Base-by-base conservation (phyloP, 2,329 filamentous ascomycete species). In the Ascochyta koolunga region DNA sequence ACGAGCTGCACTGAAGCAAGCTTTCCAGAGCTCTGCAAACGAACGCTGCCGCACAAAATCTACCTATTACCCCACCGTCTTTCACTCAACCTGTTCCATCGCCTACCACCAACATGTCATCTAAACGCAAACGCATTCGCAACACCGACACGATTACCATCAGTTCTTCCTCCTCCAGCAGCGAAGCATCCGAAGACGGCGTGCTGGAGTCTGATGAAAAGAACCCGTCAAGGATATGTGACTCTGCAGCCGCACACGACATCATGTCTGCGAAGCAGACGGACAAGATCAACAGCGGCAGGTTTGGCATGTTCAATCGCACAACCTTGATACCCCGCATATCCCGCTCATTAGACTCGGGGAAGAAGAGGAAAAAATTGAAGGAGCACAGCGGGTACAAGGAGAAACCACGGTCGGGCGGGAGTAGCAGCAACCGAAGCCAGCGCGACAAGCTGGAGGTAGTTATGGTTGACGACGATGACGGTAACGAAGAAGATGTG, bases 271-370 rank as follows among this genome's bases (percentile, higher is more conserved):
- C 61, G 16, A 57, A 84, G 0, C 77, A 77, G 56, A 79, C 81
- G 47, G 82, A 80, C 57, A 78, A 77, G 50, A 83, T 87, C 59
- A 86, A 86, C 62, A 80, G 82, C 22, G 84, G 82, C 0, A 67
- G 80, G 25, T 87, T 87, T 65, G 72, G 69, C 0, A 82, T 87
- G 21, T 37, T 37, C 15, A 37, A 37, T 37, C 8, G 9, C 16
- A 18, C 35, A 13, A 13, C 19, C 4, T 16, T 37, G 19, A 19
- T 16, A 5, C 9, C 3, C 6, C 35, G 9, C 11, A 7, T 16
- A 21, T 10, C 9, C 10, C 2, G 18, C 9, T 18, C 18, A 10
- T 19, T 18, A 37, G 13, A 22, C 9, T 4, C 16, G 6, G n/a
- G 5, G 11, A 37, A 7, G 8, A 37, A 22, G 18, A 37, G 19